Evolutionary conservation across 257 asterid genomes (phyloP).

Genomic region (Thymus mandschuricus): DNA sequence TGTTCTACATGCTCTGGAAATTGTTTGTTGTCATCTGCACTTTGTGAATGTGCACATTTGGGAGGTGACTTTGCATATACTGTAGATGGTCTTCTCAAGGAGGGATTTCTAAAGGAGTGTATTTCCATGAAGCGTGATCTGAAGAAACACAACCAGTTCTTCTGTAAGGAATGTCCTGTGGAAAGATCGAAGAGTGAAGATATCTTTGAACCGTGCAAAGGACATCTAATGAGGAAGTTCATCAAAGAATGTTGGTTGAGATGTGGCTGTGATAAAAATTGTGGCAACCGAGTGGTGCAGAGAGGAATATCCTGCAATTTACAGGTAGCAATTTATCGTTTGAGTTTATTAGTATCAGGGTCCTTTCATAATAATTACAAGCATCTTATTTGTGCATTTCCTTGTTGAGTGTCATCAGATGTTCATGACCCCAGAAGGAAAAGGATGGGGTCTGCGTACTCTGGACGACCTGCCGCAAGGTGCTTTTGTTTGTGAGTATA

Average conservation of each 20-base stretch:
- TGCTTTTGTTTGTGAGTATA: slow-evolving; percentile 90
- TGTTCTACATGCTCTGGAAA: slow-evolving; percentile 73
- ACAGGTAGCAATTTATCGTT: slow-evolving; percentile 56
- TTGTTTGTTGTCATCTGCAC: slow-evolving; percentile 60
- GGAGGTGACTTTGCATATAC: slow-evolving; percentile 88
- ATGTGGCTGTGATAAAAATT: slow-evolving; percentile 81
- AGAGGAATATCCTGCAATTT: slow-evolving; percentile 75
- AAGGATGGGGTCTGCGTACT: slow-evolving; percentile 96
- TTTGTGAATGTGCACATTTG: slow-evolving; percentile 77
- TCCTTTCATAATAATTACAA: background rate
- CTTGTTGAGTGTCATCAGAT: slow-evolving; percentile 52
- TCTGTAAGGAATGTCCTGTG: slow-evolving; percentile 87
- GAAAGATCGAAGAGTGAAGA: slow-evolving; percentile 75
- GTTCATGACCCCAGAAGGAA: slow-evolving; percentile 80
- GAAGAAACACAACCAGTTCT: slow-evolving; percentile 58
- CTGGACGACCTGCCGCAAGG: slow-evolving; percentile 89
- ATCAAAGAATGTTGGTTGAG: slow-evolving; percentile 94
- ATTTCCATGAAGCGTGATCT: slow-evolving; percentile 79
- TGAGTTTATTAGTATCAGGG: background rate
- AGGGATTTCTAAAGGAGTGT: slow-evolving; percentile 66
- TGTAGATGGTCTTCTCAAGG: slow-evolving; percentile 71
- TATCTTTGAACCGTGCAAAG: slow-evolving; percentile 77
- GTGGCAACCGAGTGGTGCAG: slow-evolving; percentile 98
- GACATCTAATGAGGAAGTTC: slow-evolving; percentile 80
- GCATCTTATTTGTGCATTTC: slow-evolving; percentile 18